Base-by-base conservation (phyloP, 768 basidiomycete genomes). In the Mycena sanguinolenta region DNA sequence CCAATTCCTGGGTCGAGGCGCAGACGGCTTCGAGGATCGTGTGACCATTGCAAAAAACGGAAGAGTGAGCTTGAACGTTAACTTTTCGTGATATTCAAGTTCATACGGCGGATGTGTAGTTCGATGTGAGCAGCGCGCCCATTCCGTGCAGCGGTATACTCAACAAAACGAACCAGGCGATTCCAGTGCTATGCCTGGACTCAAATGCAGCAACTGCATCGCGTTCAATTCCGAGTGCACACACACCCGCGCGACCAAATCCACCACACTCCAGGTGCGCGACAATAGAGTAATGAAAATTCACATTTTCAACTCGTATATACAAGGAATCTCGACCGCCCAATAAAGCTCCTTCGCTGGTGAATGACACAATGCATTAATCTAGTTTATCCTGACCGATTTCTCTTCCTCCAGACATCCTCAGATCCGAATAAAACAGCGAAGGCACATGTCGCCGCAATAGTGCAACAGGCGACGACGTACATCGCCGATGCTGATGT, bases 181-280 rank as follows among this genome's bases (percentile, higher is more conserved):
- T 80, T n/a, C n/a, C n/a, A 93, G 93, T 67, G 89, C 87, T 4
- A 91, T 89, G 88, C 87, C 90, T 2, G 86, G 85, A 34, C 89
- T 90, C 74, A 78, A 84, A 63, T 94, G 92, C 77, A 89, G 90
- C 1, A 92, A 92, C 78, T 93, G 92, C 76, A 82, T 87, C 30
- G 83, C 89, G 5, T 91, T 88, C 75, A 87, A 83, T 71, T 85
- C 86, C 46, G 88, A 90, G 7, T 94, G 92, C 80, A 90, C 89
- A 0, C 92, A 94, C 19, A 21, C 21, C 0, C 8, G 34, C 6
- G 21, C 21, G 2, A 34, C 27, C 13, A 54, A 49, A 46, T 14
- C 59, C 12, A 49, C 23, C 10, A 9, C 42, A 21, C 36, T 64
- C 32, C 63, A 58, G 50, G 63, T 69, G 53, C 63, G 66, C 44